phyloP scores from a whole-genome alignment of 306 rosid genomes.

The Dalbergia cultrata region DNA sequence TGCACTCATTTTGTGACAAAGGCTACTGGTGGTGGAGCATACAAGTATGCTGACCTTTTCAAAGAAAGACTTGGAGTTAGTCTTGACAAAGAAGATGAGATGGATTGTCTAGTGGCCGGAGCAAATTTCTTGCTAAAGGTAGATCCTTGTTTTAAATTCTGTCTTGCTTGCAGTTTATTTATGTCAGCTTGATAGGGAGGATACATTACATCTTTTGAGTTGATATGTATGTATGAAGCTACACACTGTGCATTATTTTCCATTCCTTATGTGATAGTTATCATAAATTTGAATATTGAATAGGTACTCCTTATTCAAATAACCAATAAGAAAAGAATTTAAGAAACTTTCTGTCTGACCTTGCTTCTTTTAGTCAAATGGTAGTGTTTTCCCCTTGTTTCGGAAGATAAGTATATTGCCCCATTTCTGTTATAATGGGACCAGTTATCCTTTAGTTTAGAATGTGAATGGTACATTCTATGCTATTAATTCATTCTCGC shows the following conservation, averaged over 20 bases:
- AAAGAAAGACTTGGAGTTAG: conserved; percentile 98
- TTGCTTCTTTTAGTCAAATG: conserved; percentile 39
- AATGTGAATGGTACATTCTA: conserved; percentile 27
- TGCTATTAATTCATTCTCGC: conserved; percentile 33
- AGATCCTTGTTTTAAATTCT: conserved; percentile 48
- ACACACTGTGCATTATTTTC: conserved; percentile 10
- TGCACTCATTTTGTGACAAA: conserved; percentile 54
- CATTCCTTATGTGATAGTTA: not conserved
- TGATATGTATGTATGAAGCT: not conserved
- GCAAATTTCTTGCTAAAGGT: conserved; percentile 99
- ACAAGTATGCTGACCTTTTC: conserved; percentile 95
- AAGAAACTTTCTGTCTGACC: conserved; percentile 1
- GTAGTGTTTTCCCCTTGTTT: conserved; percentile 1
- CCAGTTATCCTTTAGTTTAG: conserved; percentile 40
- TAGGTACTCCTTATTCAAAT: conserved; percentile 10
- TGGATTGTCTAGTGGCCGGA: conserved; percentile 97
- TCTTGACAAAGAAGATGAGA: conserved; percentile 98
- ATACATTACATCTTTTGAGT: conserved; percentile 21
- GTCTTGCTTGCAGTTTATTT: conserved; percentile 34
- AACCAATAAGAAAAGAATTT: conserved; percentile 21
- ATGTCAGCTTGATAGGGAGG: conserved; percentile 15
- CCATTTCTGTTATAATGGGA: not conserved
- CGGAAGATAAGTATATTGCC: not conserved
- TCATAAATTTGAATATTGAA: not conserved
- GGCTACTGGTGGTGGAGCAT: conserved; percentile 99